phyloP scores from a whole-genome alignment of 1,139 yeast genomes.

The Yamadazyma dendronema region DNA sequence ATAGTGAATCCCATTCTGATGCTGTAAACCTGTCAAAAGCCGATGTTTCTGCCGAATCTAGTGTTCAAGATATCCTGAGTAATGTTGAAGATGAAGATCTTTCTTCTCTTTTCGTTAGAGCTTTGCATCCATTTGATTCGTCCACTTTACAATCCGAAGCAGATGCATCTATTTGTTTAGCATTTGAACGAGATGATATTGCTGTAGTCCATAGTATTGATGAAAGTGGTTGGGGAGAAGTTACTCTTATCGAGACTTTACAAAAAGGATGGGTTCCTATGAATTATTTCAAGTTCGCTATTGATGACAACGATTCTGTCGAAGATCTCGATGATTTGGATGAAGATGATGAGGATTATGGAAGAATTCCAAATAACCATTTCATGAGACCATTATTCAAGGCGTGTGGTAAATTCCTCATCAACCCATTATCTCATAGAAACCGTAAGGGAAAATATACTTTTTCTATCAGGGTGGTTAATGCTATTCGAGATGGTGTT shows the following conservation, averaged over 20 bases:
- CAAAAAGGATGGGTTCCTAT: conserved; percentile 96
- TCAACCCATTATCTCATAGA: conserved; percentile 60
- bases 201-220: conserved; percentile 89
- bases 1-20: background rate
- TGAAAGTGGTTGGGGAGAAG: conserved; percentile 98
- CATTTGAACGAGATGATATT: conserved; percentile 75
- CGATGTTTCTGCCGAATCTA: background rate
- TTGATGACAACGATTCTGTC: conserved; percentile 31
- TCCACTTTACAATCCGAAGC: conserved; percentile 59
- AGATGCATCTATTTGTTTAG: conserved; percentile 77
- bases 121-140: conserved; percentile 80
- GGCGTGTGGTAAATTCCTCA: conserved; percentile 72
- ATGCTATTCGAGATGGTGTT: conserved; percentile 77
- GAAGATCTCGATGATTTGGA: conserved; percentile 19
- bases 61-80: conserved; percentile 2
- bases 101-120: conserved; percentile 51
- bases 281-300: conserved; percentile 75
- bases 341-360: conserved; percentile 19
- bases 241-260: conserved; percentile 66
- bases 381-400: conserved; percentile 64
- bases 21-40: background rate
- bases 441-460: conserved; percentile 42
- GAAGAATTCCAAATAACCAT: conserved; percentile 34
- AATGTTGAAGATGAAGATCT: conserved; percentile 35
- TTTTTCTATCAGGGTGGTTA: conserved; percentile 42